phyloP scores from a whole-genome alignment of 768 basidiomycete genomes.

The Suillus spraguei region DNA sequence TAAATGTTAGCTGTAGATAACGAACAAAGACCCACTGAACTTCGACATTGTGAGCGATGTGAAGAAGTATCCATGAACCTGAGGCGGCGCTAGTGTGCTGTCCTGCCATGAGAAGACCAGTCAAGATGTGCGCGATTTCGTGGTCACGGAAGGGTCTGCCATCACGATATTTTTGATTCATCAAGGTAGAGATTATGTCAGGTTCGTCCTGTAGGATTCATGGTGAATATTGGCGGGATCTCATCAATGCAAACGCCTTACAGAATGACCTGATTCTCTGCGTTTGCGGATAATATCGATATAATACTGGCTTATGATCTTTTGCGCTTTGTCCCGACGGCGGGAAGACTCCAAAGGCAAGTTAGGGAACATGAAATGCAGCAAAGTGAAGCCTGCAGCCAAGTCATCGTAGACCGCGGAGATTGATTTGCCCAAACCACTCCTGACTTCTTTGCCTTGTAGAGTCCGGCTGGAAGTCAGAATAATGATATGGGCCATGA shows the following conservation, averaged over 20 bases:
- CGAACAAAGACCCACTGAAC: slow-evolving; percentile 61
- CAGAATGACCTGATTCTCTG: slow-evolving; percentile 45
- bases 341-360: slow-evolving; percentile 91
- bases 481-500: slow-evolving; percentile 88
- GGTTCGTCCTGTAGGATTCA: slow-evolving; percentile 57
- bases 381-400: slow-evolving; percentile 93
- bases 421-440: slow-evolving; percentile 76
- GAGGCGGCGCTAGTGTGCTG: slow-evolving; percentile 97
- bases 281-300: slow-evolving; percentile 82
- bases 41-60: slow-evolving; percentile 75
- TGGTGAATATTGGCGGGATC: slow-evolving; percentile 10
- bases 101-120: slow-evolving; percentile 98
- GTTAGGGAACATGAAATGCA: slow-evolving; percentile 95
- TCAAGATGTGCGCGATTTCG: slow-evolving; percentile 98
- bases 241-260: slow-evolving; percentile 23
- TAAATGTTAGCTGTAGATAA: not conserved
- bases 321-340: slow-evolving; percentile 85
- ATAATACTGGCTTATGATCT: slow-evolving; percentile 94
- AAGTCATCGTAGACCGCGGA: slow-evolving; percentile 84
- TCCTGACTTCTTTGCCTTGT: slow-evolving; percentile 90
- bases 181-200: slow-evolving; percentile 94
- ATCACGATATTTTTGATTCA: slow-evolving; percentile 80
- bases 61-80: slow-evolving; percentile 89
- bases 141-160: slow-evolving; percentile 80
- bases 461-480: slow-evolving; percentile 92